Base-by-base conservation (phyloP, 2,329 filamentous ascomycete genomes). In the Cladosporium sp. region DNA sequence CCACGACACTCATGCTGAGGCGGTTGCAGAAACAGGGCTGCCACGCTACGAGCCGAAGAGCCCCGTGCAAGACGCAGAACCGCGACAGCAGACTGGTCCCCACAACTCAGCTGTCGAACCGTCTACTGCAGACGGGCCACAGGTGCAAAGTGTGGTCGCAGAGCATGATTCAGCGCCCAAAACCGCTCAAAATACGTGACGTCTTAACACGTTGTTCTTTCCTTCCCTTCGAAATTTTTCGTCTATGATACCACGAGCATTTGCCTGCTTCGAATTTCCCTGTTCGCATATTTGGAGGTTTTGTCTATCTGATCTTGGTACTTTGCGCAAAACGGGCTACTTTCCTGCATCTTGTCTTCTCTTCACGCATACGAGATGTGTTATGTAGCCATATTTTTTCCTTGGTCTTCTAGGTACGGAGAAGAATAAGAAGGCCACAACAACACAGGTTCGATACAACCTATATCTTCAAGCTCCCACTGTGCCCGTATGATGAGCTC, bases 1-100 rank as follows among this genome's bases (percentile, higher is more conserved):
- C n/a, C 51, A 59, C 34, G 60, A 62, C 39, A 65, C 62, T 36
- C 64, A 64, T 49, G 58, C 60, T 2, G 61, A 65, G 37, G 62
- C 64, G 8, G 35, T 25, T 13, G 62, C 55, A 5, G 45, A 24
- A 2, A 34, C 49, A 5, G 53, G 35, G 32, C 44, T 65, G 37
- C 64, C 64, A 17, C 53, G 52, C n/a, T 65, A 65, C 57, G 62
- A 64, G 54, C 57, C 56, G 51, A 63, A 58, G 48, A 28, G 25
- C 17, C 25, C 37, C 25, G 15, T 10, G 13, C 9, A 6, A 20
- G 25, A 3, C 19, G 2, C 39, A 20, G 39, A n/a, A 1, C n/a
- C 35, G 3, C 25, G n/a, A 6, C 51, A 44, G 25, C 36, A 54
- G 12, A 17, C 37, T n/a, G 37, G 24, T 15, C 20, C 39, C 17